Evolutionary conservation across 345 rosid genomes (phyloP), one percentile per base, ranked within the genome.

Genomic region (Draba incana): DNA sequence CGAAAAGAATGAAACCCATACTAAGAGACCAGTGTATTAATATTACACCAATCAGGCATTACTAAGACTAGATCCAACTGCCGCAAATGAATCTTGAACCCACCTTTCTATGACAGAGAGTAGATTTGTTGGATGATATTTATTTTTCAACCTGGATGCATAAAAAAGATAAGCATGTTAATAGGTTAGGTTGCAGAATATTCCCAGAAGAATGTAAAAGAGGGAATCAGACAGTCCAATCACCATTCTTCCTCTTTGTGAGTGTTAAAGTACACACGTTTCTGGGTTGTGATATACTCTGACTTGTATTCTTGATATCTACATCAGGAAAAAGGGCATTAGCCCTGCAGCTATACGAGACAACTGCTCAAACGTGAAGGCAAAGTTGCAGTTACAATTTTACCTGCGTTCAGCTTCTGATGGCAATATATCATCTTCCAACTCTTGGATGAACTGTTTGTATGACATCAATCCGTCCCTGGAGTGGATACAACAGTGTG

Each of bases 381-480:
- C 47, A 15, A 60, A 57, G 13, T 28, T 62, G 45, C 54, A 25
- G 3, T 50, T 61, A 64, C 16, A 28, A 47, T 20, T 6, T 33
- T 75, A 92, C 99, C 99, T 92, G 83, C 86, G 90, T 66, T 95
- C 99, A 70, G 99, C 99, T 84, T 95, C 99, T 47, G 97, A 78
- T 25, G 99, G 99, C 62, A 92, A 71, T 70, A 92, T 81, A 77
- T 95, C 98, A 83, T 95, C 99, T 85, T 95, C 99, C 80, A 95
- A 90, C 85, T 89, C 97, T 81, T 88, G 98, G 74, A 95, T 95
- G 75, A 95, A 95, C 74, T 92, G 99, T 86, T 95, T 95, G 88
- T 95, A 95, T 16, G 98, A 88, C 99, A 95, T 92, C 84, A 95
- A 80, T 70, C 99, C 98, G 70, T 91, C 99, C 77, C 99, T 95